Evolutionary conservation across 2,329 filamentous ascomycete species (phyloP), one percentile per base, ranked within the genome.

Genomic region (Fusarium sp.): DNA sequence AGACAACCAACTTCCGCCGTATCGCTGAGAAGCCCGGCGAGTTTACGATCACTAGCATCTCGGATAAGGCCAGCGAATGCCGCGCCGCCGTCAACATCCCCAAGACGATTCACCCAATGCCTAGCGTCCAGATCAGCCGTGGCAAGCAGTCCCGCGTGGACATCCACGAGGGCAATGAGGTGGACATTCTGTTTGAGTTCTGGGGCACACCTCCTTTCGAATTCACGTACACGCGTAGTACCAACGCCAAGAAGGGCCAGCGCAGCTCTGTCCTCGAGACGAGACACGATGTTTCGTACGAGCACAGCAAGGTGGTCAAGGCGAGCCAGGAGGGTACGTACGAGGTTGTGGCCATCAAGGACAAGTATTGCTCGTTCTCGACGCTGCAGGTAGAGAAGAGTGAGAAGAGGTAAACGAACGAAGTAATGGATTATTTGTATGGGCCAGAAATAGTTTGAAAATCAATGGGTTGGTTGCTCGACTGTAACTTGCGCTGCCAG

Each of bases 261-360:
- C 93, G 91, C 80, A 91, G 92, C 40, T 88, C 92, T 78, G 90
- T 99, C 37, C 87, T 99, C 20, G 97, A 99, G 85, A 98, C 97
- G 74, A 91, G 94, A 76, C 95, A 97, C 75, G 95, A 98, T 77
- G 88, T 93, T 20, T 96, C 93, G 58, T 90, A 95, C 72, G 94
- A 97, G 79, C 90, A 94, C 81, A 92, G 86, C 79, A 95, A 97
- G 88, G 90, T 91, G 30, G 90, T 98, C 77, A 92, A 92, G 78
- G 95, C 95, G 30, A 95, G 93, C 76, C 94, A 98, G 80, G 97
- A 98, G 87, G 97, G 97, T 59, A 98, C 95, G 75, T 99, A 99
- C 81, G 97, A 99, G 85, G 96, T 99, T 20, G 94, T 98, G 33
- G 93, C 94, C 12, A 98, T 99, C 84, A 97, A 97, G 87, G 97